A percentile compares a stretch with the other conserved stretches of the same genome.
These are phyloP conservation scores for Lentinula edodes DNA, from an alignment of 768 basidiomycete genomes.

Conservation along the genomic window DNA sequence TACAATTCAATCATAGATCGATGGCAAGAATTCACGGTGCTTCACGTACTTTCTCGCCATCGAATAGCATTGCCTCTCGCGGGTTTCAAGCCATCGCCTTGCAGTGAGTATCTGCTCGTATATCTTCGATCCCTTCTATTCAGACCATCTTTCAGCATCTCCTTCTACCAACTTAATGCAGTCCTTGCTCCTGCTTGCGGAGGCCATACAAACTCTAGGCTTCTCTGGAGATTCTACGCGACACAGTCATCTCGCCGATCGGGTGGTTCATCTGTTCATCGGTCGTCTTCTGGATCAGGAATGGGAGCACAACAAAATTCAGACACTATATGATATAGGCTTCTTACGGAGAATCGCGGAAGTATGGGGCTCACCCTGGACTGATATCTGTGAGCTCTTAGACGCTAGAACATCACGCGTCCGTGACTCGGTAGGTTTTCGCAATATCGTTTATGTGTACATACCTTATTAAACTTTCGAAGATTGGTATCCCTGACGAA, in stretches of 20 bases:
- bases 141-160: conserved; percentile 28
- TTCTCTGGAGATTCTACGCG: conserved; percentile 31
- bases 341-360: conserved; percentile 41
- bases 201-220: conserved; percentile 52
- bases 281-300: conserved; percentile 25
- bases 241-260: conserved; percentile 29
- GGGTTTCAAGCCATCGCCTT: conserved; percentile 11
- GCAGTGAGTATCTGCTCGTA: conserved; percentile 16
- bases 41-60: conserved; percentile 24
- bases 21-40: conserved; percentile 48
- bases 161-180: conserved; percentile 46
- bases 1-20: conserved; percentile 41
- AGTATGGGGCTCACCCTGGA: conserved; percentile 26
- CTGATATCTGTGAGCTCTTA: conserved; percentile 18
- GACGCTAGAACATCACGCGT: conserved; percentile 20
- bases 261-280: conserved; percentile 35
- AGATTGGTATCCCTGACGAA: neutral
- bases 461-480: no score
- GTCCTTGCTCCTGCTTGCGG: conserved; percentile 48
- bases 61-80: conserved; percentile 12
- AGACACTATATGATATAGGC: conserved; percentile 39
- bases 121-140: neutral
- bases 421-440: conserved; percentile 20
- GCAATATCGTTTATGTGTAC: neutral
- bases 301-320: conserved; percentile 20